These are phyloP conservation scores for Fusarium armeniacum DNA, from an alignment of 2,329 filamentous ascomycete species.

Conservation along the genomic window DNA sequence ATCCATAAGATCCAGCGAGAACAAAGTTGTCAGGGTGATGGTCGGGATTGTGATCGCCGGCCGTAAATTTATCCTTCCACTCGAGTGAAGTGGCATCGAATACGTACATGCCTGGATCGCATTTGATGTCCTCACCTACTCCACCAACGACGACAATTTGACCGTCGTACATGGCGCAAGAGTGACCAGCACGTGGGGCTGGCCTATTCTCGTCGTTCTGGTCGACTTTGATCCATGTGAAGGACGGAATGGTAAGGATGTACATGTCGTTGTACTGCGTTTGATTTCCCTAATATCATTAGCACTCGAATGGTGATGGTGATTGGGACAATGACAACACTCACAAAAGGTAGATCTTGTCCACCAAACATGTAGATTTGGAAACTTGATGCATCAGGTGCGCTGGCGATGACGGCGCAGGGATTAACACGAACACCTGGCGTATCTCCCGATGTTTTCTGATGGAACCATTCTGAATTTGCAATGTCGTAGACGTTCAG, in stretches of 20 bases:
- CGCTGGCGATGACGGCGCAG: constrained; percentile 72
- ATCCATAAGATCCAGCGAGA: constrained; percentile 62
- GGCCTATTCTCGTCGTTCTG: constrained; percentile 68
- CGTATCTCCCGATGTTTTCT: constrained; percentile 67
- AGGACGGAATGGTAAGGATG: constrained; percentile 72
- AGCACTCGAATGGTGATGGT: constrained; percentile 2
- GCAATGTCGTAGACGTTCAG: constrained; percentile 79
- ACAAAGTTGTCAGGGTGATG: constrained; percentile 64
- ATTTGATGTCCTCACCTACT: constrained; percentile 64
- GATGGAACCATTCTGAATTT: constrained; percentile 71
- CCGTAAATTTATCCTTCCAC: constrained; percentile 70
- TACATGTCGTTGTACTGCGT: constrained; percentile 75
- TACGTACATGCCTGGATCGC: constrained; percentile 74
- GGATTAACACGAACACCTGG: constrained; percentile 69
- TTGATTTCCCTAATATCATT: constrained; percentile 58
- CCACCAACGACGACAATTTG: constrained; percentile 77
- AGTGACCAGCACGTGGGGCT: constrained; percentile 60
- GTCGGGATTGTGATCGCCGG: constrained; percentile 70
- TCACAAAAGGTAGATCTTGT: constrained; percentile 76
- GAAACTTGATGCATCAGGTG: constrained; percentile 79
- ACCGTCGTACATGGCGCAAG: constrained; percentile 69
- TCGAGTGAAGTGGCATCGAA: constrained; percentile 77
- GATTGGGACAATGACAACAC: constrained; percentile 29
- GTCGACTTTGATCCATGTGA: constrained; percentile 72
- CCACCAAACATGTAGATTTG: constrained; percentile 85